Evolutionary conservation across 1,139 yeast genomes (phyloP).

Genomic region (Zhuliangozyma blackwelliae): DNA sequence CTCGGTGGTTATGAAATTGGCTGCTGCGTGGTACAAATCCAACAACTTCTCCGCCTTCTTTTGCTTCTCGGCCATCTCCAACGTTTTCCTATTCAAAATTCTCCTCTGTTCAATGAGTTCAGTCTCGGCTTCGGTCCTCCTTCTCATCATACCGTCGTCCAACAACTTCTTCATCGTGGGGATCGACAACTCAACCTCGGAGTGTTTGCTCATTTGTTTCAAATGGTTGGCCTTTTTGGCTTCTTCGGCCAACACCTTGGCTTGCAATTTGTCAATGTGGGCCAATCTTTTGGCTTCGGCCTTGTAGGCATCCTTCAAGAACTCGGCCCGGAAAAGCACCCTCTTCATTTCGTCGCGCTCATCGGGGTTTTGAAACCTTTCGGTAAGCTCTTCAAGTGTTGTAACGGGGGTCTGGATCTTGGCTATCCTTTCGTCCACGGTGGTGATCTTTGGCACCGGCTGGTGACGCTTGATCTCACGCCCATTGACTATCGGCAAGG

Average conservation of each 20-base stretch:
- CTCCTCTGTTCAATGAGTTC: constrained; percentile 42
- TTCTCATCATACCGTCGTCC: constrained; percentile 65
- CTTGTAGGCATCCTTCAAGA: constrained; percentile 61
- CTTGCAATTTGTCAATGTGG: constrained; percentile 34
- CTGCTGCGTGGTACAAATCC: constrained; percentile 68
- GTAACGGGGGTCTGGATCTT: constrained; percentile 43
- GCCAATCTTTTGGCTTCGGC: constrained; percentile 54
- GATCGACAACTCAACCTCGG: constrained; percentile 56
- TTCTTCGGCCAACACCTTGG: constrained; percentile 12
- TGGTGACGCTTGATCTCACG: constrained; percentile 28
- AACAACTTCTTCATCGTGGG: constrained; percentile 75
- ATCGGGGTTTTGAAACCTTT: constrained; percentile 12
- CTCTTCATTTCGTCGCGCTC: constrained; percentile 55
- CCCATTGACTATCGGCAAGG: constrained; percentile 66
- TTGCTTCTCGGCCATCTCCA: constrained; percentile 31
- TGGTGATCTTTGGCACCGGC: constrained; percentile 47
- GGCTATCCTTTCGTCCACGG: constrained; percentile 56
- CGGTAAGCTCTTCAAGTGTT: constrained; percentile 38
- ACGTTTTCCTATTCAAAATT: constrained; percentile 29
- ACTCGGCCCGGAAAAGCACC: constrained; percentile 70
- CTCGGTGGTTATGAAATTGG: constrained; percentile 62
- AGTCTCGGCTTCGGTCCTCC: constrained; percentile 65
- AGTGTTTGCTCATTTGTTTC: constrained; percentile 26
- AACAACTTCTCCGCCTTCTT: constrained; percentile 54
- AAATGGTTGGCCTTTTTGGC: constrained; percentile 22